Percentiles rank a stretch among this genome's conserved stretches.
Conservation (phyloP, 495 filamentous ascomycete species). For the Polyplosphaeria fusca region DNA sequence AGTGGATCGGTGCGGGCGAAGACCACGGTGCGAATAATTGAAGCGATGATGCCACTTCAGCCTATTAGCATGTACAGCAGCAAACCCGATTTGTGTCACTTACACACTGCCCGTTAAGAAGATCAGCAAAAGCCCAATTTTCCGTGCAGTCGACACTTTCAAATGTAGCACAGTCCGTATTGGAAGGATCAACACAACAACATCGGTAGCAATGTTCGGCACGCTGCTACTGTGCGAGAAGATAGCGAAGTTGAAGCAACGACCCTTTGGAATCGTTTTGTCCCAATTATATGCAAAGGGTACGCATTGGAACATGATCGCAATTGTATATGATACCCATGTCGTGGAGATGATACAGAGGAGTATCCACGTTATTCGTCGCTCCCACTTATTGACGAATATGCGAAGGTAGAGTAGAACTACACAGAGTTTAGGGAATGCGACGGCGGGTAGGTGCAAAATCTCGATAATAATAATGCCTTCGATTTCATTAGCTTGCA, state of each 20-base stretch:
- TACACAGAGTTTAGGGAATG: conserved; percentile 16
- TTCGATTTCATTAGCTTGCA: neutral
- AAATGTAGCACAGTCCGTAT: conserved; percentile 13
- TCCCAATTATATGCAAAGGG: conserved; percentile 26
- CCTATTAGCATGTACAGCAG: no score
- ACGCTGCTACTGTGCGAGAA: conserved; percentile 17
- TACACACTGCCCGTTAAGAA: conserved; percentile 19
- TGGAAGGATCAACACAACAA: conserved; percentile 15
- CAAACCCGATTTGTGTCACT: no score
- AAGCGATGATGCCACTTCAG: conserved; percentile 16
- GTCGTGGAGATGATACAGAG: conserved; percentile 8
- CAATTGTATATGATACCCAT: conserved; percentile 16
- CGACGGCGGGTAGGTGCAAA: conserved; percentile 12
- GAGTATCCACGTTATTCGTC: conserved; percentile 9
- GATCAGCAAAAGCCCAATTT: conserved; percentile 13
- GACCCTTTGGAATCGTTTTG: conserved; percentile 2
- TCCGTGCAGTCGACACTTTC: conserved; percentile 9
- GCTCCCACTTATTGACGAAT: conserved; percentile 14
- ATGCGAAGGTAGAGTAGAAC: conserved; percentile 13
- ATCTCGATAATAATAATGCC: conserved; percentile 17
- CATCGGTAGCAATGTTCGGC: conserved; percentile 22
- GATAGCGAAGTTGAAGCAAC: conserved; percentile 5
- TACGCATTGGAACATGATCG: conserved; percentile 11
- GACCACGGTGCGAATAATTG: conserved; percentile 19
- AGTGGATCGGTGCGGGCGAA: conserved; percentile 9